Evolutionary conservation across 1,284 basidiomycete genomes (phyloP).

Genomic region (Lignosus rhinocerotis): DNA sequence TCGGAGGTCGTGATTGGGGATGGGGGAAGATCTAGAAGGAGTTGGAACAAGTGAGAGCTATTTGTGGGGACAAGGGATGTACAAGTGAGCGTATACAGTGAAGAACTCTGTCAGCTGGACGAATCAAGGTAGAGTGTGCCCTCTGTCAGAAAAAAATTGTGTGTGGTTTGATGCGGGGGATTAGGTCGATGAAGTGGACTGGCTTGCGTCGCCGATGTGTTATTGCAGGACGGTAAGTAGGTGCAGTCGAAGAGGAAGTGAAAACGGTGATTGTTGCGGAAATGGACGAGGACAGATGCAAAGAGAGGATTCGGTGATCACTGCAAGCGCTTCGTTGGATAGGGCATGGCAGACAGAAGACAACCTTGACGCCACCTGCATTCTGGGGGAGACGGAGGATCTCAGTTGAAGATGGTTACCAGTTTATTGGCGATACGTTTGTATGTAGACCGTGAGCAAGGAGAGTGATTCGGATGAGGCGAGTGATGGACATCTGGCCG

Average conservation of each 20-base stretch:
- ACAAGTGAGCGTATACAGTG: background rate
- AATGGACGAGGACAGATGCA: background rate
- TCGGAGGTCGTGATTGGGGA: background rate
- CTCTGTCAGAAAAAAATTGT: no score
- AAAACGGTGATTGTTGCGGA: background rate
- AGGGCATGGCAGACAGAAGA: background rate
- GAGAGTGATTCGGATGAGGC: no score
- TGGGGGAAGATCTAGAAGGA: background rate
- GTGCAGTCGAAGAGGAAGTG: background rate
- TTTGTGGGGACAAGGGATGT: conserved; percentile 5
- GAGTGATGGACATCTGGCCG: no score
- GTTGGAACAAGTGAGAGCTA: background rate
- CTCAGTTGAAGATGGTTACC: no score
- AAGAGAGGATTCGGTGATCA: background rate
- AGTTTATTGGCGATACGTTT: background rate
- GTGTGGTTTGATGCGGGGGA: no score
- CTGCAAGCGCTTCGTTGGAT: no score
- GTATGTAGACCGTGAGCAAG: no score
- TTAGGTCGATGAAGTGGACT: no score
- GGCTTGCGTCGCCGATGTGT: background rate
- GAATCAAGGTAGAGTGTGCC: background rate
- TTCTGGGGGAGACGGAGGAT: background rate
- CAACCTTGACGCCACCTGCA: conserved; percentile 14
- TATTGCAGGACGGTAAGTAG: background rate
- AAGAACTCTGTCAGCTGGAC: conserved; percentile 16